A percentile compares a stretch with the other conserved stretches of the same genome.
Evolutionary conservation across 768 basidiomycete species (phyloP).

Genomic region (Boletus subcaerulescens): DNA sequence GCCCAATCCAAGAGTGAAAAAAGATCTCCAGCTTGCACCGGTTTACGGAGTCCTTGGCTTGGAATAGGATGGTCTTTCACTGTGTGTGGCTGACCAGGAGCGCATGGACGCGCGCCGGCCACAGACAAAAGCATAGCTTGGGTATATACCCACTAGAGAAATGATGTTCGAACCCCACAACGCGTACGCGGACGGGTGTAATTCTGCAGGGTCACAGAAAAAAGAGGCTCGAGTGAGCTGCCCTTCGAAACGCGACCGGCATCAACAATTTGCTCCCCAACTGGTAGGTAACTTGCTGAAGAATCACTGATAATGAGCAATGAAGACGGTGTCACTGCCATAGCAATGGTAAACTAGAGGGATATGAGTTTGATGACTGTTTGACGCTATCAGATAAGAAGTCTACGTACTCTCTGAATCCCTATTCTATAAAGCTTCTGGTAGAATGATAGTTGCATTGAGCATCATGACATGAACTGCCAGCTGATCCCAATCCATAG

Average conservation of each 20-base stretch:
- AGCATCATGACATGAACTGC: slow-evolving; percentile 6
- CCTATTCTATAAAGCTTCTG: slow-evolving; percentile 18
- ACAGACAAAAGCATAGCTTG: slow-evolving; percentile 19
- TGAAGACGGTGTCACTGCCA: slow-evolving; percentile 20
- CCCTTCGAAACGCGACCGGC: slow-evolving; percentile 20
- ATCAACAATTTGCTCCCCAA: slow-evolving; percentile 19
- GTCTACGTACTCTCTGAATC: slow-evolving; percentile 10
- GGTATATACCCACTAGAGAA: slow-evolving; percentile 1
- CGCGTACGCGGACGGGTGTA: background rate
- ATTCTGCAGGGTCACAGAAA: slow-evolving; percentile 15
- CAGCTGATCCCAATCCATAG: slow-evolving; percentile 19
- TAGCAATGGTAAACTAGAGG: slow-evolving; percentile 17
- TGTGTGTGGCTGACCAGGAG: slow-evolving; percentile 5
- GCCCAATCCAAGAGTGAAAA: slow-evolving; percentile 22
- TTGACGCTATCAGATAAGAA: background rate
- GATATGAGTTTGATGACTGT: background rate
- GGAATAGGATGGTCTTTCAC: slow-evolving; percentile 11
- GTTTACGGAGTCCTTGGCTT: background rate
- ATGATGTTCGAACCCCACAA: slow-evolving; percentile 21
- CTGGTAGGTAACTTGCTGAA: slow-evolving; percentile 17
- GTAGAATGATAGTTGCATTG: slow-evolving; percentile 17
- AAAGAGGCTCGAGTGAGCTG: slow-evolving; percentile 5
- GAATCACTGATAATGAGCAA: slow-evolving; percentile 18
- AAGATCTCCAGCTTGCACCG: slow-evolving; percentile 15
- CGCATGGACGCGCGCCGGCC: slow-evolving; percentile 19